Evolutionary conservation across 148 eudicot genomes (phyloP), one percentile per base, ranked within the genome.

Genomic region (Talinum fruticosum): DNA sequence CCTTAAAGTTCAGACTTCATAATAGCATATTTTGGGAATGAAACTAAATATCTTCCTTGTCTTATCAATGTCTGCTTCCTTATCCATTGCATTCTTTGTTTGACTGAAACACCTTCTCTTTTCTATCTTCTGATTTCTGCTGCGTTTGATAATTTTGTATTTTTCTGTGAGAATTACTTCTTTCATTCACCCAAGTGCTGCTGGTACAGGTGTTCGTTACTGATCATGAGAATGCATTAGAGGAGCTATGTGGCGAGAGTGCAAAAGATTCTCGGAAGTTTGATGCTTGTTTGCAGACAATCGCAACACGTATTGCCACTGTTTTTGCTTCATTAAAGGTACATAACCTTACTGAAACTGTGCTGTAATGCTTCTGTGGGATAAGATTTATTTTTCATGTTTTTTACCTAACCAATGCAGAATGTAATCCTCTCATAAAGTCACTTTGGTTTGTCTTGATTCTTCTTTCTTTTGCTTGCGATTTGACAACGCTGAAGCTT

Each of bases 291-390:
- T 82, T 96, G 85, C 91, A 83, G 82, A 37, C 77, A 84, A 91
- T 96, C 84, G 98, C 98, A 33, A 71, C 79, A 54, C 86, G 99
- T 74, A 88, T 96, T 61, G 97, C 98, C 67, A 96, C 98, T 30
- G 97, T 93, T 81, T 96, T 96, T 85, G 98, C 99, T 80, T 96
- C 99, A 73, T 71, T 96, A 79, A 96, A 93, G 99, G 99, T 96
- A 86, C 38, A 26, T 73, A 72, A 10, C 67, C 37, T 5, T 28
- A 35, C n/a, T 54, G 45, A 28, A 30, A 73, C 19, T 5, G 66
- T 26, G 18, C n/a, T 36, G 30, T 54, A 5, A 26, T 10, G 14
- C 8, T 33, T 13, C 69, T 71, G 69, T 33, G 62, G 4, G n/a
- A 37, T 70, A n/a, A 16, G 8, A 12, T 13, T 1, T 73, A 14